Base-by-base conservation (phyloP, 2,329 filamentous ascomycete genomes). In the Colletotrichum phormii region DNA sequence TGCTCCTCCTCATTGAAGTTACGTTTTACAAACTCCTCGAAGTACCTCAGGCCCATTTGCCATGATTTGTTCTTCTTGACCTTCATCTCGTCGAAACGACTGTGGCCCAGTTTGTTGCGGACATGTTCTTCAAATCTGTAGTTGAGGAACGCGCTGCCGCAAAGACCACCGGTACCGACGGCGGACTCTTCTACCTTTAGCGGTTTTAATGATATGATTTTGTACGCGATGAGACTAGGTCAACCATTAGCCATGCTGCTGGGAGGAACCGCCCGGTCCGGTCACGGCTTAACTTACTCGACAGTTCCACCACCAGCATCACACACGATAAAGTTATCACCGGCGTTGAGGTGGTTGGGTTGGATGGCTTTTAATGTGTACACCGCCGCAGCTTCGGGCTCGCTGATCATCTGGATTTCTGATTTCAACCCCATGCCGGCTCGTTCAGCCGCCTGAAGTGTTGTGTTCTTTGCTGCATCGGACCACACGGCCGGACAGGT, bases 401-500 rank as follows among this genome's bases (percentile, higher is more conserved):
- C 93, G 75, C 91, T 94, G 72, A 95, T 94, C 86, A 95, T 92
- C 83, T 94, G 92, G 74, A 95, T 90, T 68, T 93, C 89, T 53
- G 90, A 89, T 69, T 89, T 88, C 2, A 85, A 88, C 5, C 93
- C 94, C 92, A 96, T 94, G 4, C 94, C 94, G 0, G 94, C 94
- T 71, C 91, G 86, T 83, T 95, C 92, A 12, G 94, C 94, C 6
- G 94, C 94, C 79, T 93, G 89, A 61, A 95, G 82, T 2, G 94
- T 96, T 6, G 93, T 93, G 80, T 95, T 94, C 84, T 95, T 96
- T n/a, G 94, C 94, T 0, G 92, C 90, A 80, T 97, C 94, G 29
- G 91, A 94, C 94, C 94, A 97, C 8, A 96, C 93, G 8, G 94
- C 94, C 8, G 94, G 94, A 64, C 93, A 94, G 0, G 94, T 96